phyloP scores from a whole-genome alignment of 2,329 filamentous ascomycete species.

The Fusarium drepaniforme region DNA sequence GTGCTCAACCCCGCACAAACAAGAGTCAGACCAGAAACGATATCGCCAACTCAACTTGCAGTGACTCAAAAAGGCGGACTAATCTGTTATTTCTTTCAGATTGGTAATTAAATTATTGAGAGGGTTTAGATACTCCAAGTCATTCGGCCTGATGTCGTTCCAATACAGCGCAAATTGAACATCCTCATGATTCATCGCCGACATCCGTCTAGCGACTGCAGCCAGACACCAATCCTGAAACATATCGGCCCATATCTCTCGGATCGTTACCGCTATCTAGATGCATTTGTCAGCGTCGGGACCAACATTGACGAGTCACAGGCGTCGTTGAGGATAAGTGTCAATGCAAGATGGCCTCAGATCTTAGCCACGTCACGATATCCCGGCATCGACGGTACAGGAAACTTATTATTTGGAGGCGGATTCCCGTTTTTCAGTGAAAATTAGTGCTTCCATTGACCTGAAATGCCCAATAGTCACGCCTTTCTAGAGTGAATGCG shows the following conservation, averaged over 20 bases:
- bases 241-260: not conserved
- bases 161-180: not conserved
- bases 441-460: no score
- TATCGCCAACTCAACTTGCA: not conserved
- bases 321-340: not conserved
- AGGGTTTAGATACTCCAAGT: no score
- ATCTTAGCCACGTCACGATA: not conserved
- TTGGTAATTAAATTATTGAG: no score
- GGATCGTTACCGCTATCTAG: not conserved
- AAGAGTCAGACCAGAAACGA: not conserved
- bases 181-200: not conserved
- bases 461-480: no score
- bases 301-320: not conserved
- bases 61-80: not conserved
- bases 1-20: not conserved
- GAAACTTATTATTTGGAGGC: no score
- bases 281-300: not conserved
- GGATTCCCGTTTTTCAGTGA: no score
- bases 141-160: rapidly evolving
- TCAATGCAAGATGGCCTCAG: not conserved
- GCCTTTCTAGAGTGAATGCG: not conserved
- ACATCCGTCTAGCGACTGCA: not conserved
- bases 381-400: no score
- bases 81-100: not conserved
- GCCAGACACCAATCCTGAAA: not conserved